These are phyloP conservation scores for Tulasnella sp. DNA, from an alignment of 768 basidiomycete species.

Conservation along the genomic window DNA sequence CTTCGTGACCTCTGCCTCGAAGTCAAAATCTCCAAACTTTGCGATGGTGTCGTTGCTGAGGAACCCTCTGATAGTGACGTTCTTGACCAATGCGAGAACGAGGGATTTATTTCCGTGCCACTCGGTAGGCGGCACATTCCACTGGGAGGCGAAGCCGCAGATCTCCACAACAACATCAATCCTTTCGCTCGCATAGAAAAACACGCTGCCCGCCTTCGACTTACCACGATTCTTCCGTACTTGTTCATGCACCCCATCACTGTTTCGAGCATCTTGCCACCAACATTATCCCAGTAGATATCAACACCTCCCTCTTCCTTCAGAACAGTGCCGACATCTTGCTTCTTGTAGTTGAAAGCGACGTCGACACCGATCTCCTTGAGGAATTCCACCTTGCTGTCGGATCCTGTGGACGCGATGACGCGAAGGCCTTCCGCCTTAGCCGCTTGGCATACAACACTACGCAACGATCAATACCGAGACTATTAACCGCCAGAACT, in stretches of 20 bases:
- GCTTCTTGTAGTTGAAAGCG: constrained; percentile 71
- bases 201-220: neutral
- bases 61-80: constrained; percentile 27
- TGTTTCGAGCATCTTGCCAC: constrained; percentile 36
- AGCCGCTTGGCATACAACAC: constrained; percentile 45
- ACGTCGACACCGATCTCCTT: constrained; percentile 61
- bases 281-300: constrained; percentile 44
- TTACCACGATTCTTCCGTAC: constrained; percentile 34
- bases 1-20: constrained; percentile 32
- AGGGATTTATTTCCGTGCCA: constrained; percentile 31
- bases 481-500: constrained; percentile 27
- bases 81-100: neutral
- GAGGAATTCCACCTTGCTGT: constrained; percentile 66
- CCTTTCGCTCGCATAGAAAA: neutral
- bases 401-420: constrained; percentile 65
- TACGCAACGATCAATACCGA: neutral
- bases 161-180: neutral
- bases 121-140: constrained; percentile 29
- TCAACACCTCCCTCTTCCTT: constrained; percentile 56
- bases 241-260: constrained; percentile 33
- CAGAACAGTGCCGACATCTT: constrained; percentile 51
- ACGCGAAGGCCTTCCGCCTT: constrained; percentile 52
- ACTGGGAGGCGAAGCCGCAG: constrained; percentile 32
- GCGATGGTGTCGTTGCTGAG: neutral
- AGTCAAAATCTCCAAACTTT: constrained; percentile 26